Base-by-base conservation (phyloP, 202 grass and related monocot genomes). In the Setaria viridis region DNA sequence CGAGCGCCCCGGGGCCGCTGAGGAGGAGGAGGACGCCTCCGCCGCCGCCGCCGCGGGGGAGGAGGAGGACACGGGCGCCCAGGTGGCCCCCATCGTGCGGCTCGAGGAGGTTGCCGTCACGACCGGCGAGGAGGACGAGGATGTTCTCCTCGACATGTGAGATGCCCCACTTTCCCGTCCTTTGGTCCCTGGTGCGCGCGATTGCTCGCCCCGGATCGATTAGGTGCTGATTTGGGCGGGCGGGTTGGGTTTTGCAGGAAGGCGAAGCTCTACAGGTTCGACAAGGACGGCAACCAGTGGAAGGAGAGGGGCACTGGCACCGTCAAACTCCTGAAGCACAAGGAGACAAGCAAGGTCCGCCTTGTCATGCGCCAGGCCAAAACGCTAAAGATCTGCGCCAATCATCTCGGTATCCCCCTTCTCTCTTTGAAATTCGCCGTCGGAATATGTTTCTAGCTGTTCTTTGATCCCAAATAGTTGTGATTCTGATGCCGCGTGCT, bases 121-220 rank as follows among this genome's bases (percentile, higher is more conserved):
- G 46, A 94, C 92, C 70, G 92, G 92, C 32, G 90, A 94, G 90
- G 92, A 94, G 79, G 87, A 94, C 5, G 92, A 94, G 85, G 87
- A 90, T 4, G 85, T 82, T 0, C 87, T 94, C 14, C 43, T 92
- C 14, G 94, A 92, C 84, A 85, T 97, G 85, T 94, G 67, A 91
- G 90, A 58, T 62, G 13, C 66, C n/a, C 20, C 17, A 4, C 20
- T 19, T 29, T 19, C 46, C 1, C 17, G 29, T 53, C 72, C 60
- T 16, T 6, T 30, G 21, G 1, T 47, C 65, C 1, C 33, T 11
- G 25, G n/a, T 9, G 11, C 13, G 49, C 35, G 2, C 20, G 51
- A 14, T 55, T 70, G 70, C 72, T 71, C 46, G 59, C 45, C 42
- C 34, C 57, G 35, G 29, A n/a, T 76, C 63, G 78, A 76, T 87